Conservation (phyloP, 202 grass and related monocot species). For the Schoenoplectus triqueter region DNA sequence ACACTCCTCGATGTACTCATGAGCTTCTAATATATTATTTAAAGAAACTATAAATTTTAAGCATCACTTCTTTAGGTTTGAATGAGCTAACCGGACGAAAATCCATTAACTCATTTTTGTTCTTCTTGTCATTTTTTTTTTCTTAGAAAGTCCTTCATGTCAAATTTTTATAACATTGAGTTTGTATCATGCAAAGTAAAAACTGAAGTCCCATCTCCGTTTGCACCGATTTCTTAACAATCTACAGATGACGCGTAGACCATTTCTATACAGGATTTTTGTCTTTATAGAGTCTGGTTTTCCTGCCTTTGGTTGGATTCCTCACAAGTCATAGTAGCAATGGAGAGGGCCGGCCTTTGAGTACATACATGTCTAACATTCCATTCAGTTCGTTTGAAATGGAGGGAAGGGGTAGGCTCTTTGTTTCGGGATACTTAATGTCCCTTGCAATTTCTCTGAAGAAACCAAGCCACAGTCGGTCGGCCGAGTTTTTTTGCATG, state of each 20-base stretch:
- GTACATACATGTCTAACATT: background rate
- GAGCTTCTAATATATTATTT: no score
- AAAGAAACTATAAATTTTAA: no score
- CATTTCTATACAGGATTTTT: background rate
- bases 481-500: no score
- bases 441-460: background rate
- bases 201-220: no score
- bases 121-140: no score
- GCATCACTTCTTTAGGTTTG: no score
- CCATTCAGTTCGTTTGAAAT: background rate
- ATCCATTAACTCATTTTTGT: no score
- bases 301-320: background rate
- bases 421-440: background rate
- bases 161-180: no score
- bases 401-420: background rate
- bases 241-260: background rate
- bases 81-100: no score
- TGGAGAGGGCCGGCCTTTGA: background rate
- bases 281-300: background rate
- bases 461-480: conserved; percentile 13
- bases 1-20: no score
- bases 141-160: no score
- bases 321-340: background rate
- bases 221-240: background rate
- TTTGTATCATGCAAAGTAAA: no score